Conservation (phyloP, 1,139 yeast species). For the Yamadazyma triangularis region DNA sequence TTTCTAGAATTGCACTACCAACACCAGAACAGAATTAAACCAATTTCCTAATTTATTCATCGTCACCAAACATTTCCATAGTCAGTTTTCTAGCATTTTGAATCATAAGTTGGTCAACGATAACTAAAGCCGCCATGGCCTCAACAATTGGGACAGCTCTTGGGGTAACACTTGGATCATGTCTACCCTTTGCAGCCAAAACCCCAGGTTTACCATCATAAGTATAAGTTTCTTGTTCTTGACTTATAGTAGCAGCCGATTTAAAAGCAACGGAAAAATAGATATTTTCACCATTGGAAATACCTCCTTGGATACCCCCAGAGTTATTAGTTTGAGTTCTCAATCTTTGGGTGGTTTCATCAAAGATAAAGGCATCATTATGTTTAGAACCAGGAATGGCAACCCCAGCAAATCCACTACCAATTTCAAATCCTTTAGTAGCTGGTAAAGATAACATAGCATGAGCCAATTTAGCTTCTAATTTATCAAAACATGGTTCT, state of each 20-base stretch:
- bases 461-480: conserved; percentile 92
- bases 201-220: conserved; percentile 86
- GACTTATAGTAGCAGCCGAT: conserved; percentile 96
- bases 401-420: conserved; percentile 92
- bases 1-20: no score
- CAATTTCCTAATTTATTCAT: not conserved
- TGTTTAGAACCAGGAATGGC: conserved; percentile 89
- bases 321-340: conserved; percentile 88
- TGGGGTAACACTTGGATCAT: conserved; percentile 97
- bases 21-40: no score
- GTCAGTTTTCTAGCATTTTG: conserved; percentile 77
- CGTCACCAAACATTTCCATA: conserved; percentile 6
- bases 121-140: conserved; percentile 92
- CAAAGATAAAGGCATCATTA: conserved; percentile 77
- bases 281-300: conserved; percentile 91
- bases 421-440: conserved; percentile 95
- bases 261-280: conserved; percentile 95
- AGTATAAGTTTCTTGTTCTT: conserved; percentile 82
- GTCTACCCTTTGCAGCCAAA: conserved; percentile 95
- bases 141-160: conserved; percentile 98
- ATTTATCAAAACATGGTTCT: conserved; percentile 95
- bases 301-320: conserved; percentile 98
- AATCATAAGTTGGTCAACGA: conserved; percentile 79
- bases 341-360: conserved; percentile 51
- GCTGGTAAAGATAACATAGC: conserved; percentile 98